Evolutionary conservation across 106 monocot species (phyloP).

Genomic region (Vanilla planifolia): DNA sequence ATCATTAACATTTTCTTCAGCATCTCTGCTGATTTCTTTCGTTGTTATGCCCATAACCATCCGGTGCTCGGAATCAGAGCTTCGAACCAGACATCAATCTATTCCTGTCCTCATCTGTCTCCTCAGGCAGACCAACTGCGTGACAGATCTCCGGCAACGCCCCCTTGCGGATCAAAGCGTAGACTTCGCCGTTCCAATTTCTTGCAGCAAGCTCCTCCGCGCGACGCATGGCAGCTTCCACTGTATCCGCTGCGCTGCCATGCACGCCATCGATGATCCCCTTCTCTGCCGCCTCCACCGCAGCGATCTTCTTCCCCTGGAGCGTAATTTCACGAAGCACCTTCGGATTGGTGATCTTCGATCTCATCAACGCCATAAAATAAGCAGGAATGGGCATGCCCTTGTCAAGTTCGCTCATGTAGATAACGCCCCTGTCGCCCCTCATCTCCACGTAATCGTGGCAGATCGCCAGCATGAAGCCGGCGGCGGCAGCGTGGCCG

Average conservation of each 20-base stretch:
- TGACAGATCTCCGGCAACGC: slow-evolving; percentile 22
- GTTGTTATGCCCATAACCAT: too few species aligned
- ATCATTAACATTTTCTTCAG: too few species aligned
- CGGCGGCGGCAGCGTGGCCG: slow-evolving; percentile 75
- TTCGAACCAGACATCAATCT: not conserved
- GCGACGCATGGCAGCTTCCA: slow-evolving; percentile 35
- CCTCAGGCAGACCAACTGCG: slow-evolving; percentile 23
- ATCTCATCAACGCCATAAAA: slow-evolving; percentile 32
- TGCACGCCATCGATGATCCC: slow-evolving; percentile 46
- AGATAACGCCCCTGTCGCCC: slow-evolving; percentile 62
- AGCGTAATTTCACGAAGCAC: slow-evolving; percentile 41
- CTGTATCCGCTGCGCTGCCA: slow-evolving; percentile 16
- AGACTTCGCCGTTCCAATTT: slow-evolving; percentile 46
- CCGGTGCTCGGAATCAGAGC: too few species aligned
- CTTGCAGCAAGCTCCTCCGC: slow-evolving; percentile 48
- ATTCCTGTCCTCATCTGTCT: slow-evolving; percentile 8
- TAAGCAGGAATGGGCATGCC: slow-evolving; percentile 44
- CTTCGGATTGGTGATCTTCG: slow-evolving; percentile 38
- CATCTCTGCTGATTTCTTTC: too few species aligned
- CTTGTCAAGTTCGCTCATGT: slow-evolving; percentile 80
- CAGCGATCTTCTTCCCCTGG: slow-evolving; percentile 33
- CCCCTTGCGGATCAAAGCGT: slow-evolving; percentile 33
- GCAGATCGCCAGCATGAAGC: slow-evolving; percentile 39
- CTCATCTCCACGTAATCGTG: slow-evolving; percentile 79
- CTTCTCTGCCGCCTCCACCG: slow-evolving; percentile 32